Conservation (phyloP, 2,329 filamentous ascomycete species). For the Xylariaceae sp. region DNA sequence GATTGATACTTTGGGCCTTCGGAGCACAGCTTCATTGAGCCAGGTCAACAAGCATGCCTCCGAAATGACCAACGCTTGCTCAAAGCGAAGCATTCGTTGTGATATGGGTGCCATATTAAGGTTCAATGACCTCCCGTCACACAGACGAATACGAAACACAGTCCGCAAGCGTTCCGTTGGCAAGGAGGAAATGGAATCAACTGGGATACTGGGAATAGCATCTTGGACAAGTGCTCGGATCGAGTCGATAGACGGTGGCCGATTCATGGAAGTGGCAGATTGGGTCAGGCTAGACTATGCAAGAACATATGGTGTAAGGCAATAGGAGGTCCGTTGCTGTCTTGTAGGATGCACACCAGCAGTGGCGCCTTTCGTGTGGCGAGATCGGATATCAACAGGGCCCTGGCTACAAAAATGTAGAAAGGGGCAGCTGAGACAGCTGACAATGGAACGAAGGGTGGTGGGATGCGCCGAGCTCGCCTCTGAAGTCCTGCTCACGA, state of each 20-base stretch:
- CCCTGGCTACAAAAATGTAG: conserved; percentile 19
- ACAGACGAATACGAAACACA: conserved; percentile 38
- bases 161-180: conserved; percentile 35
- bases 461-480: no score
- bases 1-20: background rate
- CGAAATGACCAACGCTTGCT: conserved; percentile 38
- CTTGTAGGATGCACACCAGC: conserved; percentile 25
- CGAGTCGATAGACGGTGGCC: conserved; percentile 24
- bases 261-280: conserved; percentile 31
- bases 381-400: conserved; percentile 13
- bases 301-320: conserved; percentile 20
- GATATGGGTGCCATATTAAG: conserved; percentile 41
- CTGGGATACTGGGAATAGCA: conserved; percentile 26
- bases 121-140: conserved; percentile 36
- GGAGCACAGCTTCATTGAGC: conserved; percentile 29
- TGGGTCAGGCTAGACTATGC: conserved; percentile 16
- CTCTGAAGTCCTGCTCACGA: no score
- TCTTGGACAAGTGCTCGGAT: conserved; percentile 33
- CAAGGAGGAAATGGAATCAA: conserved; percentile 30
- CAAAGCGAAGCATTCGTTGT: conserved; percentile 42
- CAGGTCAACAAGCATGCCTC: conserved; percentile 43
- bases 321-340: conserved; percentile 20
- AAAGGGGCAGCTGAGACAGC: conserved; percentile 16
- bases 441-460: conserved; percentile 18
- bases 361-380: conserved; percentile 21